These are phyloP conservation scores for Colletotrichum sp. DNA, from an alignment of 2,329 filamentous ascomycete genomes.

Conservation along the genomic window DNA sequence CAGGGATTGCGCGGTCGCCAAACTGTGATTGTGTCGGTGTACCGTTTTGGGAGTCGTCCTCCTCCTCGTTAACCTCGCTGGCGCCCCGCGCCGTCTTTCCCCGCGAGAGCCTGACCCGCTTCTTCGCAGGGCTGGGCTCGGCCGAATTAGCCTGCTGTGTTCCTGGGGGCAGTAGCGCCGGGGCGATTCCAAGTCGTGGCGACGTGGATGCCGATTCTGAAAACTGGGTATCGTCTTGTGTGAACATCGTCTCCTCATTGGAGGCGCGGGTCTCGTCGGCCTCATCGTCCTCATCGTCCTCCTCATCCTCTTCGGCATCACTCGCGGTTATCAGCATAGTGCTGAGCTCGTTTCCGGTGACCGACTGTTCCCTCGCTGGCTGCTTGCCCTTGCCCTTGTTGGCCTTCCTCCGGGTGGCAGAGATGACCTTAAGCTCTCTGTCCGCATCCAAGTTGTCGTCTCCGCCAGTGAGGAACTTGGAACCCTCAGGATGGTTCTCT, in stretches of 20 bases:
- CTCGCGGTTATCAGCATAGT: neutral
- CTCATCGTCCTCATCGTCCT: neutral
- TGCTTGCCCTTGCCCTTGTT: neutral
- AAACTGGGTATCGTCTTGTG: neutral
- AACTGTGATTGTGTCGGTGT: neutral
- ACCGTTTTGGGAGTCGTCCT: neutral
- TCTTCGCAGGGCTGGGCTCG: conserved; percentile 9
- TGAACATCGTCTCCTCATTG: neutral
- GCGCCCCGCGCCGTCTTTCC: neutral
- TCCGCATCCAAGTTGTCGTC: neutral
- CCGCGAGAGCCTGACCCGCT: conserved; percentile 3
- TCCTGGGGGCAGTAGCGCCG: neutral
- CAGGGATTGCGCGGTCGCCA: neutral
- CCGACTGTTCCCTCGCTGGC: neutral
- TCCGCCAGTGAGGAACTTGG: neutral
- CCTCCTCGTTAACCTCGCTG: neutral
- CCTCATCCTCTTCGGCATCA: neutral
- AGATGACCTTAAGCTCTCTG: neutral
- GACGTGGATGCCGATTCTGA: neutral
- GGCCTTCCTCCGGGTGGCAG: neutral
- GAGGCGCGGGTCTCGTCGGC: neutral
- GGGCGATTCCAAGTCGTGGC: neutral
- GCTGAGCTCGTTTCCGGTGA: neutral
- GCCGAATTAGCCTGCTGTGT: neutral
- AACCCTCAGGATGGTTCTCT: conserved; percentile 18